Evolutionary conservation across 768 basidiomycete species (phyloP), one percentile per base, ranked within the genome.

Genomic region (Hericium erinaceus): DNA sequence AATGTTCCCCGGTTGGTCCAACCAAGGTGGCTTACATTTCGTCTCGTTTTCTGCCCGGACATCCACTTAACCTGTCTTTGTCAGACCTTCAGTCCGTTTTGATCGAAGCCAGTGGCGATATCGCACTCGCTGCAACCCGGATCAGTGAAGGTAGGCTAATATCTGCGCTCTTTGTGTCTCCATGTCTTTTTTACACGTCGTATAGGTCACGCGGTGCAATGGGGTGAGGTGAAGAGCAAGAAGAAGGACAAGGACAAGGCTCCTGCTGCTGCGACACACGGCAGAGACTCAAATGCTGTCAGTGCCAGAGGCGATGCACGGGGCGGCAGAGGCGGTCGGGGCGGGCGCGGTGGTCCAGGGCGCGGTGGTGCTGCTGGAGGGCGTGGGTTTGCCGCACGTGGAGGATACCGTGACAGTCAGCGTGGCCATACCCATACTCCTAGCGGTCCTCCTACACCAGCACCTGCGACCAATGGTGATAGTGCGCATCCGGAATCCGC

Each of bases 221-320:
- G 90, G 90, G 89, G 81, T 54, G 82, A 88, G 56, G 90, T 91
- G 57, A 82, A 82, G 61, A 85, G 82, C 71, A 92, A 91, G 81
- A 93, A 92, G 78, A 92, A 89, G 72, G 48, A 61, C 0, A 59
- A 73, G 28, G 64, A 78, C 22, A 16, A 46, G 49, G 15, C 49
- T 6, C 16, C 24, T 28, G 24, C 22, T 12, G 52, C 75, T 33
- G 76, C 79, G 44, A 53, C 73, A 41, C 61, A 66, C 48, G 68
- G 83, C 52, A 87, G 83, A 70, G 80, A 86, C 24, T 71, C 80
- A 2, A 67, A 74, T 60, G 65, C 80, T 53, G 59, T 66, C 53
- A 69, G 80, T 58, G 71, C 69, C 55, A 65, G 69, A 59, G 79
- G 79, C 54, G 84, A 85, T 61, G 75, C 73, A 64, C 79, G 85